Conservation (phyloP, 75 land plant species). For the Chamaecyparis obtusa region DNA sequence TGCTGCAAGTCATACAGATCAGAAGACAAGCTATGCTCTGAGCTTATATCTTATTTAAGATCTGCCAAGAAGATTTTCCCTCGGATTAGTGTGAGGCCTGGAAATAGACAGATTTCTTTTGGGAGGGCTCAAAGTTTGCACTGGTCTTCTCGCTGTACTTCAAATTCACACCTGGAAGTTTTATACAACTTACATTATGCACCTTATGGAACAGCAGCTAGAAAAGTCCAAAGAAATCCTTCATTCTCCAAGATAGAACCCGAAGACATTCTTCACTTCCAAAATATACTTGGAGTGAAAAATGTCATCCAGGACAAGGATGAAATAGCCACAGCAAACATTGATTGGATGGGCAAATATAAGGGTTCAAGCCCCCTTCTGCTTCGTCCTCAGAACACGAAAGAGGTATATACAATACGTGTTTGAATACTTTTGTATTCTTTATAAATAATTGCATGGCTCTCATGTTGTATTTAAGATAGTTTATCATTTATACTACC, state of each 20-base stretch:
- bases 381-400: constrained; percentile 74
- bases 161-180: background rate
- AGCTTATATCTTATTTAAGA: background rate
- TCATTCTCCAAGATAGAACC: constrained; percentile 53
- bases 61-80: background rate
- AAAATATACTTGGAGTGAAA: constrained; percentile 65
- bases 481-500: background rate
- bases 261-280: constrained; percentile 65
- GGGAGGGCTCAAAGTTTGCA: background rate
- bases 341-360: constrained; percentile 90
- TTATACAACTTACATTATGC: background rate
- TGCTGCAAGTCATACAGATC: background rate
- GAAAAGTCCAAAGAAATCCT: constrained; percentile 34
- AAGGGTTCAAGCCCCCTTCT: constrained; percentile 82
- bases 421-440: background rate
- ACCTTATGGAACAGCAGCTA: constrained; percentile 24
- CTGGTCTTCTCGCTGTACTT: background rate
- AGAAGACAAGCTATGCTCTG: constrained; percentile 2
- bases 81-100: background rate
- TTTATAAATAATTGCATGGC: background rate
- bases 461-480: background rate
- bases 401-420: constrained; percentile 45
- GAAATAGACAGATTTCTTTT: background rate
- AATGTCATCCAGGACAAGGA: constrained; percentile 81
- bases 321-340: constrained; percentile 62